These are phyloP conservation scores for Chytriomyces sp. DNA, from an alignment of 192 early-diverging fungal genomes.

Conservation along the genomic window DNA sequence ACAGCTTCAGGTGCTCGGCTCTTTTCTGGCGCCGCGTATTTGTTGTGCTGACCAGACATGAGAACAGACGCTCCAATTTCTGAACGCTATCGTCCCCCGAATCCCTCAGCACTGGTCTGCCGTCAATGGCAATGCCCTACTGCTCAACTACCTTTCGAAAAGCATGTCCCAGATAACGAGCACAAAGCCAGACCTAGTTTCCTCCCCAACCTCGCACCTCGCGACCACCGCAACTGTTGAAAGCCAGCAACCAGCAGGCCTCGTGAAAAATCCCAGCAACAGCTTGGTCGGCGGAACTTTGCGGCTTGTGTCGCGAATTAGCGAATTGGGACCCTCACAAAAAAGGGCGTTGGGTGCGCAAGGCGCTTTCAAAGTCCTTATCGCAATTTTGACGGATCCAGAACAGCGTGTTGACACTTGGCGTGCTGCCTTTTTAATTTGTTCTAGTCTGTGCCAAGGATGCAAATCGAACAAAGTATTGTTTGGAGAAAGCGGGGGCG, in stretches of 20 bases:
- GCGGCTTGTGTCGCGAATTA: slow-evolving; percentile 31
- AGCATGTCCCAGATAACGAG: too few relatives aligned
- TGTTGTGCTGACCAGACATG: not conserved
- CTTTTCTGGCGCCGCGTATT: not conserved
- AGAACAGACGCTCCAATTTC: slow-evolving; percentile 38
- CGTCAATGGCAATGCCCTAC: slow-evolving; percentile 28
- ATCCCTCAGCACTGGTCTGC: slow-evolving; percentile 36
- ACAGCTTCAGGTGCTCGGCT: slow-evolving; percentile 38
- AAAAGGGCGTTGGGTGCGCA: slow-evolving; percentile 35
- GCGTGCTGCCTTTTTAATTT: slow-evolving; percentile 42
- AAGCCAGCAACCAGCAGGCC: not conserved
- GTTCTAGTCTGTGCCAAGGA: slow-evolving; percentile 50
- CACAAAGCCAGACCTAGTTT: too few relatives aligned
- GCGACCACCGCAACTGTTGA: too few relatives aligned
- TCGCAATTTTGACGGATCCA: slow-evolving; percentile 37
- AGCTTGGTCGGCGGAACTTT: slow-evolving; percentile 43
- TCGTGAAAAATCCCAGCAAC: slow-evolving; percentile 25
- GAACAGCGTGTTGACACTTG: slow-evolving; percentile 41
- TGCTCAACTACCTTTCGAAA: slow-evolving; percentile 37
- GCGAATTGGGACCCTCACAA: slow-evolving; percentile 39
- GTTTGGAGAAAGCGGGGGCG: slow-evolving; percentile 50
- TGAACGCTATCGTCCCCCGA: slow-evolving; percentile 37
- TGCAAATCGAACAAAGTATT: slow-evolving; percentile 45
- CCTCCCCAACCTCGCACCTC: too few relatives aligned
- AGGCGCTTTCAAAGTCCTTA: slow-evolving; percentile 41